These are phyloP conservation scores for Dioscorea zingiberensis DNA, from an alignment of 106 monocot species.

Conservation along the genomic window DNA sequence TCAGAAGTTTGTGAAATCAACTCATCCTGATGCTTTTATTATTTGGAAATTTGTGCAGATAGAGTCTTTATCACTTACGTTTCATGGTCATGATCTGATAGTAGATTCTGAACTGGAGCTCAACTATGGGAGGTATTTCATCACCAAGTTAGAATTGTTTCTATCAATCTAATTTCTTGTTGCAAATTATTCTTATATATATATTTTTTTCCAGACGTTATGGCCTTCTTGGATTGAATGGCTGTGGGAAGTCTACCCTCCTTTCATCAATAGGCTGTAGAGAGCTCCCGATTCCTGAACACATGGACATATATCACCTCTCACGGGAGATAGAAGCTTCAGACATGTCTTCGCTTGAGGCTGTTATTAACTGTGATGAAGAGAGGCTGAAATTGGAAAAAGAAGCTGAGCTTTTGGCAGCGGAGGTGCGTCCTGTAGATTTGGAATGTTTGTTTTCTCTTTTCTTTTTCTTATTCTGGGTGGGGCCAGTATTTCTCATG, in stretches of 20 bases:
- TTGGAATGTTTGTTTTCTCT: background rate
- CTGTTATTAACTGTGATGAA: constrained; percentile 92
- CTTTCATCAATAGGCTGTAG: constrained; percentile 71
- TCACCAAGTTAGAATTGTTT: no score
- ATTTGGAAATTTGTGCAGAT: constrained; percentile 38
- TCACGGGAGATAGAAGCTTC: constrained; percentile 92
- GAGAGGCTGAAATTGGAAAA: constrained; percentile 79
- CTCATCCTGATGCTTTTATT: no score
- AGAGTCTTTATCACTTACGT: constrained; percentile 86
- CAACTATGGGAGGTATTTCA: constrained; percentile 86
- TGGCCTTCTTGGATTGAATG: constrained; percentile 95
- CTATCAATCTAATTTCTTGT: background rate
- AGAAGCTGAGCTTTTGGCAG: constrained; percentile 75
- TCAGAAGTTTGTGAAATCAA: no score
- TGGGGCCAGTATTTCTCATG: background rate
- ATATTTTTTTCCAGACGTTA: constrained; percentile 47
- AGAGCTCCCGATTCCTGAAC: constrained; percentile 94
- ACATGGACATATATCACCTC: constrained; percentile 95
- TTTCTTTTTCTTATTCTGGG: background rate
- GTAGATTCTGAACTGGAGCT: constrained; percentile 95
- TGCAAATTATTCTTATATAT: background rate
- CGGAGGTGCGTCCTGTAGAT: constrained; percentile 36
- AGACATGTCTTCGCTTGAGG: constrained; percentile 88
- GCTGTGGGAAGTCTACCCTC: constrained; percentile 95
- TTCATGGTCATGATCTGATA: constrained; percentile 97